phyloP scores from a whole-genome alignment of 192 early-diverging fungal genomes.

The Backusella morwellensis region DNA sequence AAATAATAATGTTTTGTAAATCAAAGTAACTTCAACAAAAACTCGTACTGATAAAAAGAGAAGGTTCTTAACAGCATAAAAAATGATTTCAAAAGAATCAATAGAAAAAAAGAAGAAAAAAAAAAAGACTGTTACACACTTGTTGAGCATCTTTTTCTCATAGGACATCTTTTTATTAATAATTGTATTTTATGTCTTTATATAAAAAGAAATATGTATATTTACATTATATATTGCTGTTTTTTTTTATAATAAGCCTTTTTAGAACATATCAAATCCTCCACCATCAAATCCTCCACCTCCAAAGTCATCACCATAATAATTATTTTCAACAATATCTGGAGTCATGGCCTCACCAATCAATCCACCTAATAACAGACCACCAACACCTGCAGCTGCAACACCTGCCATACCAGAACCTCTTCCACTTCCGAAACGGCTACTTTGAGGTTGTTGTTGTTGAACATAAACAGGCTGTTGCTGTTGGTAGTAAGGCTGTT shows the following conservation, averaged over 20 bases:
- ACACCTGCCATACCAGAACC: conserved; percentile 17
- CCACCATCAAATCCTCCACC: conserved; percentile 15
- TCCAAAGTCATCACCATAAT: conserved; percentile 14
- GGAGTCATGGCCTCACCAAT: conserved; percentile 18
- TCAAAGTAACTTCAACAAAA: too few relatives aligned
- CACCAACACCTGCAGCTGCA: conserved; percentile 25
- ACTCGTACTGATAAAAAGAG: too few relatives aligned
- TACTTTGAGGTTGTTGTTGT: conserved; percentile 6
- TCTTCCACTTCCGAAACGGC: conserved; percentile 9
- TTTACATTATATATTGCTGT: neutral
- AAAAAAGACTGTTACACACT: neutral
- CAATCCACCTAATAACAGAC: conserved; percentile 17
- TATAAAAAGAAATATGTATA: neutral
- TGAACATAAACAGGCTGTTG: neutral
- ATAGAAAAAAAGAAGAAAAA: neutral
- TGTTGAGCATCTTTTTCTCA: neutral
- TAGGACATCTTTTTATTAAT: neutral
- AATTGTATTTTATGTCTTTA: neutral
- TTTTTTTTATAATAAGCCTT: neutral
- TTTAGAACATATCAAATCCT: conserved; percentile 3
- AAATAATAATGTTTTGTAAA: too few relatives aligned
- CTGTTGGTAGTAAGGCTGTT: conserved; percentile 13
- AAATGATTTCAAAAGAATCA: too few relatives aligned
- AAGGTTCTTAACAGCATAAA: too few relatives aligned
- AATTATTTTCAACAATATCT: conserved; percentile 24